Evolutionary conservation across 1,284 basidiomycete genomes (phyloP).

Genomic region (Phellinidium pouzarii): DNA sequence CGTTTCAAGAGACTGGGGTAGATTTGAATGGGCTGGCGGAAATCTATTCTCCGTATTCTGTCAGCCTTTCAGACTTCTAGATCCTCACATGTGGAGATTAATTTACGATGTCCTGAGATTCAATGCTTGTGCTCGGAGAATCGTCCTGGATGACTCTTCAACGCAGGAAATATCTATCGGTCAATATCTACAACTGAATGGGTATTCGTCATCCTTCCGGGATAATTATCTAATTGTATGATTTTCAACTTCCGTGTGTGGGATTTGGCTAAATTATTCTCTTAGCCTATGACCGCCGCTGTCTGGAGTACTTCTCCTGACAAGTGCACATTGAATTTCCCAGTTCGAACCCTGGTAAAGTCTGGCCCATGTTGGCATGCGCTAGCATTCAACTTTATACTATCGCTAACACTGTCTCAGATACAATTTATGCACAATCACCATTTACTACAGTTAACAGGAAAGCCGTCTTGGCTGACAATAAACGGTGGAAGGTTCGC

Average conservation of each 20-base stretch:
- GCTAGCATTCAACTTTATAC: neutral
- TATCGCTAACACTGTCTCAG: slow-evolving; percentile 23
- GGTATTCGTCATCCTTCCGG: slow-evolving; percentile 63
- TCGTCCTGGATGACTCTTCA: slow-evolving; percentile 29
- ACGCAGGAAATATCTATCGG: slow-evolving; percentile 53
- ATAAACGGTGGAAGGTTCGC: slow-evolving; percentile 65
- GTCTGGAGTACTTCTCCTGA: slow-evolving; percentile 80
- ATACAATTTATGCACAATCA: slow-evolving; percentile 78
- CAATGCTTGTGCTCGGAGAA: slow-evolving; percentile 56
- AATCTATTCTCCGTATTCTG: slow-evolving; percentile 59
- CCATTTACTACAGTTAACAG: slow-evolving; percentile 68
- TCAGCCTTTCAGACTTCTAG: slow-evolving; percentile 54
- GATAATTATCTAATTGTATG: slow-evolving; percentile 78
- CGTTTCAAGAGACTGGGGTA: slow-evolving; percentile 61
- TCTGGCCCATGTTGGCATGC: neutral
- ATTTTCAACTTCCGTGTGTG: slow-evolving; percentile 11
- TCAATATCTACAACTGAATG: slow-evolving; percentile 59
- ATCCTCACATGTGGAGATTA: slow-evolving; percentile 67
- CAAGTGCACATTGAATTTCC: slow-evolving; percentile 66
- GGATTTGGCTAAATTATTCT: slow-evolving; percentile 7
- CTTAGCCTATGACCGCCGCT: slow-evolving; percentile 72
- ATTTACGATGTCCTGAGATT: slow-evolving; percentile 76
- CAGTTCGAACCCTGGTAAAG: slow-evolving; percentile 59
- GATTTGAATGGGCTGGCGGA: slow-evolving; percentile 72
- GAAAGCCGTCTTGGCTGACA: slow-evolving; percentile 74